These are phyloP conservation scores for Paramecium octaurelia DNA, from an alignment of 73 alveolate species.

Conservation along the genomic window DNA sequence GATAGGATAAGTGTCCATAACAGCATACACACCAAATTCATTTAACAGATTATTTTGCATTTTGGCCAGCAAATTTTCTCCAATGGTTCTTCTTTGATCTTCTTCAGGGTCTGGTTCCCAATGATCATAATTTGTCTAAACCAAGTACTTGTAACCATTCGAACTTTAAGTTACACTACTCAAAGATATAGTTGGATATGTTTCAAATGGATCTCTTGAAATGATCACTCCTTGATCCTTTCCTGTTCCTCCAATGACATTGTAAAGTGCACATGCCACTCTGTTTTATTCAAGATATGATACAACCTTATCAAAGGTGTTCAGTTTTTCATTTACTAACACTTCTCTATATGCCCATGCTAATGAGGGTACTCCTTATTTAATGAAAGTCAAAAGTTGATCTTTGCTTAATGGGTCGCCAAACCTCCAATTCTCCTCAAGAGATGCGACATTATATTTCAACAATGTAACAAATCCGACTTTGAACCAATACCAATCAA, in stretches of 20 bases:
- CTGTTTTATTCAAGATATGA: constrained; percentile 9
- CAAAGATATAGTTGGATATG: background rate
- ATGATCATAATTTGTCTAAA: constrained; percentile 38
- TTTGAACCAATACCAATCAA: constrained; percentile 55
- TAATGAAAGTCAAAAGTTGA: background rate
- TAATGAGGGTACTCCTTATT: constrained; percentile 25
- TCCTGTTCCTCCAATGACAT: constrained; percentile 13
- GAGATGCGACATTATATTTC: constrained; percentile 21
- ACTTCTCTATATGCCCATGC: constrained; percentile 46
- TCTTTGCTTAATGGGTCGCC: background rate
- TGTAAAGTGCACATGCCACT: constrained; percentile 32
- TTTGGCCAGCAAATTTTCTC: background rate
- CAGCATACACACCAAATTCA: constrained; percentile 47
- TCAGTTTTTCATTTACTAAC: background rate
- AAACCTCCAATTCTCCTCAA: constrained; percentile 47
- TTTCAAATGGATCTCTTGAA: constrained; percentile 37
- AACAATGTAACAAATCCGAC: constrained; percentile 42
- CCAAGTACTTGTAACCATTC: background rate
- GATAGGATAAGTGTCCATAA: constrained; percentile 47
- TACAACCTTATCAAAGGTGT: background rate
- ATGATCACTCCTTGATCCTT: constrained; percentile 20
- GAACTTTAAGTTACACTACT: background rate
- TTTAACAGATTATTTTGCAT: background rate
- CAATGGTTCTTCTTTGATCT: constrained; percentile 45
- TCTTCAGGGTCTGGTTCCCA: constrained; percentile 15